Evolutionary conservation across 306 rosid genomes (phyloP).

Genomic region (Canavalia gladiata): DNA sequence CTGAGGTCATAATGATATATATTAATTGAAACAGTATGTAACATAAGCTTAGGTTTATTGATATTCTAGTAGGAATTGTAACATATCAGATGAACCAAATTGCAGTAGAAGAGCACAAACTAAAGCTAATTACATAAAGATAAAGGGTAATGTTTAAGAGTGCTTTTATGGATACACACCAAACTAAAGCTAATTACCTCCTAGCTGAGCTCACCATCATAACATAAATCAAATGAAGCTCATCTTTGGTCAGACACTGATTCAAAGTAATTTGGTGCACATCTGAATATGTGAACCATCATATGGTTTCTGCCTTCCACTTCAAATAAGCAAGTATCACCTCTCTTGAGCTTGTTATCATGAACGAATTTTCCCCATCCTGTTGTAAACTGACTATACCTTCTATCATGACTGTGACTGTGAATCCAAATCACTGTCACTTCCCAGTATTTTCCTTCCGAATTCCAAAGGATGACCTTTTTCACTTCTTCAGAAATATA

Average conservation of each 20-base stretch:
- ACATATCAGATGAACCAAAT: neutral
- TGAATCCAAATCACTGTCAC: neutral
- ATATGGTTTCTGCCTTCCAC: neutral
- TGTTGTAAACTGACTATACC: neutral
- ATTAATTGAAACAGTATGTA: too few species aligned
- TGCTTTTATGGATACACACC: neutral
- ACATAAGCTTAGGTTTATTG: too few species aligned
- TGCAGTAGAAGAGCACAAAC: neutral
- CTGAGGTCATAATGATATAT: too few species aligned
- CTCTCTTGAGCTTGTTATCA: constrained; percentile 38
- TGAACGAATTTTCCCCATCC: constrained; percentile 18
- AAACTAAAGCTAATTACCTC: neutral
- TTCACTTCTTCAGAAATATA: neutral
- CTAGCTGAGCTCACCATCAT: neutral
- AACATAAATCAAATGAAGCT: neutral
- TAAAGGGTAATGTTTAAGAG: neutral
- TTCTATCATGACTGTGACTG: neutral
- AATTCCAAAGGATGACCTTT: neutral
- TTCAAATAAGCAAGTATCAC: constrained; percentile 41
- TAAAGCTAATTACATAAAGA: neutral
- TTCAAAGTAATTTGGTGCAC: neutral
- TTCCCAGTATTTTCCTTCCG: constrained; percentile 25
- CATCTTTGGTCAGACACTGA: neutral
- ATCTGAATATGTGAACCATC: constrained; percentile 32
- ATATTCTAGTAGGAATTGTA: too few species aligned